A percentile compares a stretch with the other conserved stretches of the same genome.
These are phyloP conservation scores for Mediolabrus comicus DNA, from an alignment of 108 stramenopile species.

Conservation along the genomic window DNA sequence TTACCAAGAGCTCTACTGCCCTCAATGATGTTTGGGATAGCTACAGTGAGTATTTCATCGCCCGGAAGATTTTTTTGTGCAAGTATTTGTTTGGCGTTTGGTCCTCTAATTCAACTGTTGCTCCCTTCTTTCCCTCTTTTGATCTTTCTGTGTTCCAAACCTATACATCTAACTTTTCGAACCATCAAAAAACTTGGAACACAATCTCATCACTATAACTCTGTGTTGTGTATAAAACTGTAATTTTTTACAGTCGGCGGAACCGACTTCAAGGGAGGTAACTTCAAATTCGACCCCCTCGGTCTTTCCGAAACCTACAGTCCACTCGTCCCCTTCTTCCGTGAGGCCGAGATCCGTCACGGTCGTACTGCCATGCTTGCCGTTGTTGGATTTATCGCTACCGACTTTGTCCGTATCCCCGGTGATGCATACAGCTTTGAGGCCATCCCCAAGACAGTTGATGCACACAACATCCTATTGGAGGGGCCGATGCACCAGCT, in stretches of 20 bases:
- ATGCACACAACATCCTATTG: constrained; percentile 76
- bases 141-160: no score
- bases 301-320: constrained; percentile 62
- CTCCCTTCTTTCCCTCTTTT: background rate
- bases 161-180: no score
- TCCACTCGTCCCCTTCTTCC: constrained; percentile 71
- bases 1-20: constrained; percentile 23
- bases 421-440: constrained; percentile 83
- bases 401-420: constrained; percentile 87
- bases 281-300: constrained; percentile 71
- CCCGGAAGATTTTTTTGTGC: background rate
- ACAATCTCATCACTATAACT: no score
- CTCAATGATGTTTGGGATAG: constrained; percentile 53
- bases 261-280: constrained; percentile 51
- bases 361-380: constrained; percentile 92
- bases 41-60: constrained; percentile 22
- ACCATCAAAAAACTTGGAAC: no score
- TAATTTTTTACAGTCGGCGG: constrained; percentile 45
- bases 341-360: constrained; percentile 87
- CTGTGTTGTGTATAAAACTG: no score
- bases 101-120: background rate
- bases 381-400: constrained; percentile 74
- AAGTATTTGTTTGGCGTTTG: background rate
- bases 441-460: constrained; percentile 73
- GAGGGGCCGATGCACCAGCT: constrained; percentile 79